These are phyloP conservation scores for Triticum monococcum DNA, from an alignment of 176 grass and related monocot species.

Conservation along the genomic window DNA sequence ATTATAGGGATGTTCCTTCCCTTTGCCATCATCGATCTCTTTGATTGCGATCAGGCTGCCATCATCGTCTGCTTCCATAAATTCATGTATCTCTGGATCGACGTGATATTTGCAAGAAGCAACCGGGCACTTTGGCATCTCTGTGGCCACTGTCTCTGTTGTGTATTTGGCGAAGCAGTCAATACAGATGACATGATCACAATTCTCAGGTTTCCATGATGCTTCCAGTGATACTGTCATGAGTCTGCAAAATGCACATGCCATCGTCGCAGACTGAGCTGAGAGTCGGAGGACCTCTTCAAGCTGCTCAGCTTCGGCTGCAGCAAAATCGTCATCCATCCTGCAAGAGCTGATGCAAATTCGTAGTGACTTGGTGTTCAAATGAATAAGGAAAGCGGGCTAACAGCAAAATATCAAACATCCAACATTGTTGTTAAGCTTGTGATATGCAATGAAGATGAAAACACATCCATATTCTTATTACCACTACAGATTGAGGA, in stretches of 20 bases:
- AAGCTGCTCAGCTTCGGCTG: constrained; percentile 57
- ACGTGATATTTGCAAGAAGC: neutral
- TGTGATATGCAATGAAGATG: neutral
- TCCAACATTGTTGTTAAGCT: neutral
- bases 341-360: neutral
- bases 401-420: too few species aligned
- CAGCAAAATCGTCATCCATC: constrained; percentile 24
- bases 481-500: neutral
- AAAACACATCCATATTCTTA: neutral
- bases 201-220: constrained; percentile 36
- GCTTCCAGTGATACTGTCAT: constrained; percentile 11
- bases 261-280: neutral
- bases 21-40: neutral
- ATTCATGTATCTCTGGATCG: neutral
- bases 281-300: constrained; percentile 58
- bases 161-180: constrained; percentile 32
- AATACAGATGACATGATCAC: constrained; percentile 49
- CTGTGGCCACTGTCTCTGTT: neutral
- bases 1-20: neutral
- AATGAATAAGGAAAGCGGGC: neutral
- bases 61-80: neutral
- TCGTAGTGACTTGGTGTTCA: neutral
- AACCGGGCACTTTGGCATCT: constrained; percentile 27
- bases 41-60: neutral
- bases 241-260: constrained; percentile 6